Base-by-base conservation (phyloP, 2,329 filamentous ascomycete genomes). In the Paraphoma chrysanthemicola region DNA sequence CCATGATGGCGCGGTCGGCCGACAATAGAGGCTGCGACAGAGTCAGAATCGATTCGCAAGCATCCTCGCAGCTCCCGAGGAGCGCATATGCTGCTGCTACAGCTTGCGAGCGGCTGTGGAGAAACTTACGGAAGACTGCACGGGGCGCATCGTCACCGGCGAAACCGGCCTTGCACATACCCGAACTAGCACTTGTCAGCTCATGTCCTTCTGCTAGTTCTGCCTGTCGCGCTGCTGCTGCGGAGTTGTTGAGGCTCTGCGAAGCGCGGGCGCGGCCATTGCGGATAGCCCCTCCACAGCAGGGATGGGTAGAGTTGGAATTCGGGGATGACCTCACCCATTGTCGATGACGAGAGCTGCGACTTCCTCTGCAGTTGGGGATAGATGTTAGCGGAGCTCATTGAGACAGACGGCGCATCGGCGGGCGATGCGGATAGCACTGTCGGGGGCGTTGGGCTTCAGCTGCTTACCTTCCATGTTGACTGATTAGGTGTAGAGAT, bases 131-230 rank as follows among this genome's bases (percentile, higher is more conserved):
- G 90, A 99, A 99, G 81, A 99, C 95, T 85, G 95, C 95, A 89
- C 95, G 90, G 82, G 95, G 95, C 85, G 95, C 95, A 91, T 99
- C 95, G 81, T 99, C 95, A 93, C 95, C 95, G 87, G 95, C 95
- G 86, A 99, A 99, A 93, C 95, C 95, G 90, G 95, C 95, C 88
- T 99, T 99, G 87, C 95, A 99, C 95, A 99, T 98, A 89, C 95
- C 95, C 85, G 95, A 98, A 90, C 94, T 98, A 82, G 66, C 77
- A 63, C 62, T 56, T 54, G 76, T 79, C 72, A 79, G 77, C 66
- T 68, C 59, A 56, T 38, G 61, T 73, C 67, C 67, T 68, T 70
- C 42, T 44, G 50, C 62, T 62, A 53, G 57, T 18, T 49, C 48
- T 59, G 38, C 54, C 53, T 60, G 60, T 61, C 54, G 63, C 65